phyloP scores from a whole-genome alignment of 192 early-diverging fungal genomes.

The Entomortierella lignicola region DNA sequence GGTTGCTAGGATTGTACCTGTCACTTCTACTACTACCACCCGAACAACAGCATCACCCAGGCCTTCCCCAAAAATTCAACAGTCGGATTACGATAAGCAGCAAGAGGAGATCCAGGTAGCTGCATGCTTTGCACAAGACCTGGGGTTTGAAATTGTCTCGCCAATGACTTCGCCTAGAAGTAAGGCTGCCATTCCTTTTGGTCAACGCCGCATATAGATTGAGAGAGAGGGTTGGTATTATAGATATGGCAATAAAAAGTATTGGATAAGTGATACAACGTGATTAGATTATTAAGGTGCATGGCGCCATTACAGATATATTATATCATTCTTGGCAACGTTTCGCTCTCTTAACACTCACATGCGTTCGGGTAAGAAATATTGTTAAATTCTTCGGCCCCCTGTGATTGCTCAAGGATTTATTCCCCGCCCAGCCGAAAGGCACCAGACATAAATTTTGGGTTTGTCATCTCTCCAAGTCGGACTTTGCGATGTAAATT shows the following conservation, averaged over 20 bases:
- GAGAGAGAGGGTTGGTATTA: too few species aligned
- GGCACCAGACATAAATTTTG: too few species aligned
- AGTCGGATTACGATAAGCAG: slow-evolving; percentile 1
- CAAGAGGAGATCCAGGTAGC: slow-evolving; percentile 36
- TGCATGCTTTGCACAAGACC: slow-evolving; percentile 38
- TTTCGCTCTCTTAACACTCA: too few species aligned
- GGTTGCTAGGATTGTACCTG: slow-evolving; percentile 22
- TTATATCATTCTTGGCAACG: too few species aligned
- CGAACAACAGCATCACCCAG: not conserved
- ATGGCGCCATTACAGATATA: too few species aligned
- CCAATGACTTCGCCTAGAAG: slow-evolving; percentile 11
- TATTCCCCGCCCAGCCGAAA: not conserved
- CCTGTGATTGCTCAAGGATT: not conserved
- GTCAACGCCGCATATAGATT: slow-evolving; percentile 3
- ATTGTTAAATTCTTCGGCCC: too few species aligned
- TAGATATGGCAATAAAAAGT: too few species aligned
- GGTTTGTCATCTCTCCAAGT: too few species aligned
- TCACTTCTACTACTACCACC: not conserved
- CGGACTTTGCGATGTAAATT: too few species aligned
- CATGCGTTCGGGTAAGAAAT: too few species aligned
- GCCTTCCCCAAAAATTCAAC: not conserved
- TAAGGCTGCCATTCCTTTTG: slow-evolving; percentile 1
- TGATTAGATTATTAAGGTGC: too few species aligned
- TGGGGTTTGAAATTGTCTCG: slow-evolving; percentile 48
- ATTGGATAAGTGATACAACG: too few species aligned